These are phyloP conservation scores for Hypericum perforatum DNA, from an alignment of 345 rosid genomes.

Conservation along the genomic window DNA sequence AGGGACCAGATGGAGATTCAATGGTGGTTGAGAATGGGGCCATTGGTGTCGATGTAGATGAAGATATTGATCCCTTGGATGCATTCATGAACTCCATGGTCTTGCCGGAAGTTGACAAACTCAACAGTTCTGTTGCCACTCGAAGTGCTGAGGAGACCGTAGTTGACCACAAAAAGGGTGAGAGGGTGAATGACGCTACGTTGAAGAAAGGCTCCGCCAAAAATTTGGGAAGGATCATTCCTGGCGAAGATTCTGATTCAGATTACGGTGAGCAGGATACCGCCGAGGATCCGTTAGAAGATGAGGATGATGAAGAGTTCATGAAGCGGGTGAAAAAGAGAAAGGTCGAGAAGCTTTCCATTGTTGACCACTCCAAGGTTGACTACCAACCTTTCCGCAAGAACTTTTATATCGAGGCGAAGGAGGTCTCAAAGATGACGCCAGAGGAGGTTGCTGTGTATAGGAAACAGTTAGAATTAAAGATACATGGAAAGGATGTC, in stretches of 20 bases:
- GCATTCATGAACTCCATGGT: conserved; percentile 94
- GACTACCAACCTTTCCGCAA: conserved; percentile 74
- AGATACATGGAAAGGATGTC: conserved; percentile 92
- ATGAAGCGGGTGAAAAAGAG: conserved; percentile 99
- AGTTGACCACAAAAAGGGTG: conserved; percentile 24
- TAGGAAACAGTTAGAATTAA: conserved; percentile 81
- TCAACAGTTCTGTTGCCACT: conserved; percentile 33
- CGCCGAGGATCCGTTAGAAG: conserved; percentile 54
- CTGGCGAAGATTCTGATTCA: conserved; percentile 66
- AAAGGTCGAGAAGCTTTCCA: conserved; percentile 77
- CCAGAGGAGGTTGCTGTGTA: conserved; percentile 68
- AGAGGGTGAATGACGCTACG: conserved; percentile 32
- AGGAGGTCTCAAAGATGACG: conserved; percentile 73
- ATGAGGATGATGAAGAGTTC: conserved; percentile 93
- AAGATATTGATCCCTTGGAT: conserved; percentile 90
- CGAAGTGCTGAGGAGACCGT: conserved; percentile 19
- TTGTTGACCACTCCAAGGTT: conserved; percentile 90
- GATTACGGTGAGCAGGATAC: conserved; percentile 58
- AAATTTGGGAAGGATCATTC: conserved; percentile 81
- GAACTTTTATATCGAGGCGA: conserved; percentile 80
- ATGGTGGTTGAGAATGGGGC: conserved; percentile 24
- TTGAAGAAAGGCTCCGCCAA: conserved; percentile 49
- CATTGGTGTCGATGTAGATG: conserved; percentile 39
- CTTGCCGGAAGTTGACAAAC: conserved; percentile 82
- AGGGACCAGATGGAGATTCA: conserved; percentile 33